Evolutionary conservation across 2,329 filamentous ascomycete genomes (phyloP).

Genomic region (Beauveria varroae): DNA sequence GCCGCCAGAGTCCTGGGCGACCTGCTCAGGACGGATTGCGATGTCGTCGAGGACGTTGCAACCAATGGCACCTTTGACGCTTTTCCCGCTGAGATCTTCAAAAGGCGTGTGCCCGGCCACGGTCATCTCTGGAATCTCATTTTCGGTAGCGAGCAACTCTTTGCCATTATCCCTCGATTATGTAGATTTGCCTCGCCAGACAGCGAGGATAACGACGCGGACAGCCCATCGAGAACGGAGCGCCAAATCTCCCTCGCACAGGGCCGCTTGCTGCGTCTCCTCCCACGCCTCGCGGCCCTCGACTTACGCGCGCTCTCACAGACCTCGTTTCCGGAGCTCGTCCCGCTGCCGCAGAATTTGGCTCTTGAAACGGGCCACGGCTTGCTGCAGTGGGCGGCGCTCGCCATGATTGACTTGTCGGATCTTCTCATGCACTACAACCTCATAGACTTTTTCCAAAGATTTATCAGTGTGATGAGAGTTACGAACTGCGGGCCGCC

Average conservation of each 20-base stretch:
- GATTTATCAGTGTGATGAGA: conserved; percentile 40
- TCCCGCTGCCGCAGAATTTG: conserved; percentile 16
- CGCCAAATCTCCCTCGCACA: conserved; percentile 43
- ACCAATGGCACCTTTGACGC: conserved; percentile 18
- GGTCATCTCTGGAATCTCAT: conserved; percentile 47
- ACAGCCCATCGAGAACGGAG: conserved; percentile 6
- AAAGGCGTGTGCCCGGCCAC: conserved; percentile 37
- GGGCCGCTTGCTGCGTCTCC: conserved; percentile 42
- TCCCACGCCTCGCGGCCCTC: conserved; percentile 42
- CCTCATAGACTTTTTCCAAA: conserved; percentile 47
- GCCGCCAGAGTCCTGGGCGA: conserved; percentile 43
- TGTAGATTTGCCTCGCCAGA: conserved; percentile 21
- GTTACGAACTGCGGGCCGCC: conserved; percentile 28
- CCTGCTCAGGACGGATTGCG: conserved; percentile 49
- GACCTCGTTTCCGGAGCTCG: conserved; percentile 29
- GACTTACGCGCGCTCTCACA: conserved; percentile 34
- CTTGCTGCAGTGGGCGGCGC: conserved; percentile 42
- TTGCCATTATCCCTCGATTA: conserved; percentile 34
- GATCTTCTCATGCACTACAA: conserved; percentile 44
- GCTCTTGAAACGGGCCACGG: conserved; percentile 26
- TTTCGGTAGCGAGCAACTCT: conserved; percentile 37
- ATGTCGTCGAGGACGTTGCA: conserved; percentile 23
- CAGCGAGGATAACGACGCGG: conserved; percentile 16
- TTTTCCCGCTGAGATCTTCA: conserved; percentile 27
- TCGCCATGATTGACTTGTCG: conserved; percentile 42